These are phyloP conservation scores for Daedaleopsis sinensis DNA, from an alignment of 768 basidiomycete genomes.

Conservation along the genomic window DNA sequence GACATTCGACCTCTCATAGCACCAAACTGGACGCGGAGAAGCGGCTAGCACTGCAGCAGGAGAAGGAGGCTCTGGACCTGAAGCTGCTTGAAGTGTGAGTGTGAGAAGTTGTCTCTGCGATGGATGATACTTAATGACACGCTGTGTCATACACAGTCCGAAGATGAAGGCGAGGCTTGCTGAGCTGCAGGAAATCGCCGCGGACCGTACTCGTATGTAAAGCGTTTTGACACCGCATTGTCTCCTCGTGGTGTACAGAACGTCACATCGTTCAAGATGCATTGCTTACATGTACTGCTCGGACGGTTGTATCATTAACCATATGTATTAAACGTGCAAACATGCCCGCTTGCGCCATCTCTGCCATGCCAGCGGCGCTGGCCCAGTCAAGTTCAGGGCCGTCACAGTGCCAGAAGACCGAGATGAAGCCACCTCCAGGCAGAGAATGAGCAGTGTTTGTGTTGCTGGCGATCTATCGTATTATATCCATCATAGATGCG, in stretches of 20 bases:
- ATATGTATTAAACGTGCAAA: too few species aligned
- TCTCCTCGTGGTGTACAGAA: too few species aligned
- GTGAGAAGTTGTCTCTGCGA: background rate
- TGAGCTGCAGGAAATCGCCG: slow-evolving; percentile 52
- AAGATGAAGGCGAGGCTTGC: slow-evolving; percentile 78
- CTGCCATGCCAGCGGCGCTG: too few species aligned
- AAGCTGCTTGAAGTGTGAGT: slow-evolving; percentile 87
- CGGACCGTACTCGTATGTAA: slow-evolving; percentile 18
- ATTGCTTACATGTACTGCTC: too few species aligned
- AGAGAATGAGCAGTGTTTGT: too few species aligned
- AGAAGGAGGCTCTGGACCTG: slow-evolving; percentile 87
- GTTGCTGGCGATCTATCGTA: too few species aligned
- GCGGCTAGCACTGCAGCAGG: slow-evolving; percentile 88
- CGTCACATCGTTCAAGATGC: too few species aligned
- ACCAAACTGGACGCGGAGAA: slow-evolving; percentile 89
- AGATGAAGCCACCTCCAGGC: too few species aligned
- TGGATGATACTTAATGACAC: background rate
- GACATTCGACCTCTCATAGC: slow-evolving; percentile 41
- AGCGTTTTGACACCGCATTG: background rate
- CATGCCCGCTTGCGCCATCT: too few species aligned
- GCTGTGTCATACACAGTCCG: slow-evolving; percentile 57
- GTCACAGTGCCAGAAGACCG: too few species aligned
- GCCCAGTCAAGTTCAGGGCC: too few species aligned
- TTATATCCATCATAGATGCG: background rate
- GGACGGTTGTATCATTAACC: too few species aligned